These are phyloP conservation scores for Alternaria incomplexa DNA, from an alignment of 2,329 filamentous ascomycete genomes.

Conservation along the genomic window DNA sequence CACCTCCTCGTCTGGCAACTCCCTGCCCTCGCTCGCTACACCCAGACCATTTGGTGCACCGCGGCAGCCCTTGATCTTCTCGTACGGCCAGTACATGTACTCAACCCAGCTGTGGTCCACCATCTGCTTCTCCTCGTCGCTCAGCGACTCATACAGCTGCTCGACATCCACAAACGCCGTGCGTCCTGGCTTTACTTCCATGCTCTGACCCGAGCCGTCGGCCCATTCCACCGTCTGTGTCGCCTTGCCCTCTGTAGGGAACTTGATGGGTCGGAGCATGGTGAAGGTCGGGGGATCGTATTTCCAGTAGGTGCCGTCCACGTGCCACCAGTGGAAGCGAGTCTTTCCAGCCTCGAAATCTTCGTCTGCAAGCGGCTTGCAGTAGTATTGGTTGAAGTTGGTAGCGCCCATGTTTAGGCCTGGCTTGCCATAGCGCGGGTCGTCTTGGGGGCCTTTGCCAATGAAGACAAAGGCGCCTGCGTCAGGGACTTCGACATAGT, in stretches of 20 bases:
- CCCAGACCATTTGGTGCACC: neutral
- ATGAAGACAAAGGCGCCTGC: conserved; percentile 5
- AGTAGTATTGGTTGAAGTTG: conserved; percentile 2
- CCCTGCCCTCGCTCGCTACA: conserved; percentile 1
- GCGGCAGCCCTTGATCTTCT: conserved; percentile 5
- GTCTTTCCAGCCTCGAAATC: conserved; percentile 2
- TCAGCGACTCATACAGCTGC: conserved; percentile 1
- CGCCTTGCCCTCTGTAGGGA: neutral
- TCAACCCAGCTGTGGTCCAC: conserved; percentile 2
- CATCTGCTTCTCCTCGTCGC: conserved; percentile 3
- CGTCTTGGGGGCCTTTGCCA: conserved; percentile 2
- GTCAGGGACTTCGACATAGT: conserved; percentile 1
- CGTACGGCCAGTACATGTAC: neutral
- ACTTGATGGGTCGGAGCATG: conserved; percentile 3
- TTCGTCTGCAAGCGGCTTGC: conserved; percentile 1
- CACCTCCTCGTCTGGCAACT: neutral
- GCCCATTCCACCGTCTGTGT: conserved; percentile 6
- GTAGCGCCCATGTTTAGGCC: conserved; percentile 4
- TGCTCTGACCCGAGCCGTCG: neutral
- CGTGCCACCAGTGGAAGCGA: conserved; percentile 5
- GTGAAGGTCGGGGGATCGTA: neutral
- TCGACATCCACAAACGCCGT: conserved; percentile 1
- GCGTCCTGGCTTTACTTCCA: conserved; percentile 1
- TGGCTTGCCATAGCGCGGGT: conserved; percentile 2
- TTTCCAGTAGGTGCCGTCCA: neutral